Evolutionary conservation across 352 stramenopile genomes (phyloP), one percentile per base, ranked within the genome.

Genomic region (Phytophthora agathidicida): DNA sequence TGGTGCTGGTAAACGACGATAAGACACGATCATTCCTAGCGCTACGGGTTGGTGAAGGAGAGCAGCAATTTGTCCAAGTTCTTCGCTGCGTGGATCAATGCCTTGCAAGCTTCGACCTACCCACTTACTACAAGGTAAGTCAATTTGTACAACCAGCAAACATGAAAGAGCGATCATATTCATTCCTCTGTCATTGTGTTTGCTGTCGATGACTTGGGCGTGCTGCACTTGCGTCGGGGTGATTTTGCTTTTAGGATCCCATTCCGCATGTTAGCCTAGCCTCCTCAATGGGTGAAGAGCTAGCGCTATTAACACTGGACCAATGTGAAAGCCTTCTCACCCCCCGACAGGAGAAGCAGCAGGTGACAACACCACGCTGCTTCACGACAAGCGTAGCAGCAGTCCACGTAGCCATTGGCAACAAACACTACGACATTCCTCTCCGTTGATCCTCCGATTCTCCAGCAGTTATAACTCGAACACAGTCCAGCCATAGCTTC

Each of bases 231-330:
- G 36, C 28, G 43, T 42, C 8, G 39, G 48, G 30, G 36, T 55
- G 14, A 20, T 38, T 51, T 27, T 50, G 26, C 48, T 46, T 14
- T 19, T 65, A 94, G 84, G 59, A 91, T 50, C 85, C 83, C 9
- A 91, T 91, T 60, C 79, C 83, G 30, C 85, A 94, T 68, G 71
- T 91, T 50, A 94, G 85, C 60, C 78, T 94, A 48, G 85, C 83
- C 20, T 93, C 85, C 38, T 74, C 80, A 48, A 58, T 80, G 22
- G 75, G 76, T 20, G 66, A 83, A 50, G 63, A 74, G 22, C 69
- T 93, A 19, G 56, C 65, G 28, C 43, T 70, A 37, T 66, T 86
- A 36, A 61, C 77, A 57, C 36, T 36, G 58, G 71, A 68, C 28
- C 72, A 82, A 71, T 71, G 54, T 53, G 33, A 65, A 52, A 67